Evolutionary conservation across 208 protist genomes (phyloP), one percentile per base, ranked within the genome.

Genomic region (Wallacemonas sp.): DNA sequence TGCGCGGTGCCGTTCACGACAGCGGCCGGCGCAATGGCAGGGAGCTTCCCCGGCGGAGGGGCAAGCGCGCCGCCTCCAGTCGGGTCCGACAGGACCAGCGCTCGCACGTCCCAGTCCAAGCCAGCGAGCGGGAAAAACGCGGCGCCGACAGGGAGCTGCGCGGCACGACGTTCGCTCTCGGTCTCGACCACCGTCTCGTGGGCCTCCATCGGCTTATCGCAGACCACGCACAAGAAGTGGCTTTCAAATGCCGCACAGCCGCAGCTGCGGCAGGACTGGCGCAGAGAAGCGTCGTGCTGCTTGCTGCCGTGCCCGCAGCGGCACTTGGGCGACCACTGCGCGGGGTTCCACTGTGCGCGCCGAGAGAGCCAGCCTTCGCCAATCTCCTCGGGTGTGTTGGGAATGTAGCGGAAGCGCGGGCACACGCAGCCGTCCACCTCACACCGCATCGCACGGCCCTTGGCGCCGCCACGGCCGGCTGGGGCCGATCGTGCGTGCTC

Each of bases 371-470:
- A 95, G 1, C 68, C 76, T 39, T 95, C 87, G 5, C 92, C 90
- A 41, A 96, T 94, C 62, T 96, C 91, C 52, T 93, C 88, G 18
- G 92, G 92, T 12, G 76, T 76, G 63, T 89, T 94, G 14, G 92
- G 92, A 5, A 96, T 63, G 70, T 92, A 97, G 45, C 76, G 70
- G 44, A 87, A 97, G 25, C 67, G n/a, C 3, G 32, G 26, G 71
- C 90, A 97, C 2, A 12, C 29, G 45, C 90, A 96, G 23, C 70
- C 61, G 0, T 45, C 64, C 52, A 75, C 72, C 66, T 79, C 68
- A 38, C 86, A 92, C 11, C 65, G 70, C 49, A 57, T 61, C 65
- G 61, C 62, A 45, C 65, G 61, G 44, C 3, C 44, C 16, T 42
- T 54, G 44, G 26, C 52, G 63, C 44, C 62, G 54, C n/a, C n/a